These are phyloP conservation scores for Boletus barrowsii DNA, from an alignment of 768 basidiomycete genomes.

Conservation along the genomic window DNA sequence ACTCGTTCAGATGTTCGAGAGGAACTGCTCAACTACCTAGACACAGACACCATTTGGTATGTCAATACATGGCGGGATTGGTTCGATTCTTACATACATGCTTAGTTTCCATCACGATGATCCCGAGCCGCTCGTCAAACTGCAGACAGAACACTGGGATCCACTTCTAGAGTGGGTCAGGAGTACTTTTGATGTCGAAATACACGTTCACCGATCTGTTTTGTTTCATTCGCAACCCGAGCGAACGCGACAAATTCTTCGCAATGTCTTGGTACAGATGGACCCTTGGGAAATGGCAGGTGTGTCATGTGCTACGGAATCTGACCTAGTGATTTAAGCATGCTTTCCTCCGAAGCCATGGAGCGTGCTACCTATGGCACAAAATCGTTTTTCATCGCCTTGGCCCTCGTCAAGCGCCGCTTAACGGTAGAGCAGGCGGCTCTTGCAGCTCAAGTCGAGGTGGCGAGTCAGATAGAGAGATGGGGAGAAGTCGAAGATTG, in stretches of 20 bases:
- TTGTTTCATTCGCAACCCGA: constrained; percentile 66
- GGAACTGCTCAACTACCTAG: constrained; percentile 77
- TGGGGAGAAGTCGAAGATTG: constrained; percentile 99
- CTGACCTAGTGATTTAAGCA: background rate
- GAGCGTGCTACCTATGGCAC: constrained; percentile 87
- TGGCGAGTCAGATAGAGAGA: constrained; percentile 89
- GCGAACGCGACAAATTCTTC: constrained; percentile 62
- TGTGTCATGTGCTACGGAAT: constrained; percentile 35
- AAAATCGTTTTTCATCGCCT: constrained; percentile 86
- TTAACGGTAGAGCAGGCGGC: constrained; percentile 84
- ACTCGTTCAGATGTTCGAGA: constrained; percentile 62
- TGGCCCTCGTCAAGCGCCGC: constrained; percentile 77
- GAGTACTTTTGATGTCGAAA: constrained; percentile 60
- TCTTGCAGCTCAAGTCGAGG: constrained; percentile 85
- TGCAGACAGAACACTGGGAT: constrained; percentile 85
- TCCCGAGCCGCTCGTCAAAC: constrained; percentile 67
- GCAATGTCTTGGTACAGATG: constrained; percentile 54
- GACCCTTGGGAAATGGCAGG: constrained; percentile 90
- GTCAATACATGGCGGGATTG: constrained; percentile 11
- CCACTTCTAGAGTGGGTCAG: constrained; percentile 81
- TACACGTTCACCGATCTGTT: constrained; percentile 70
- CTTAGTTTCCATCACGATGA: constrained; percentile 78
- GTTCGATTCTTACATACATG: background rate
- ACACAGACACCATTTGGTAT: constrained; percentile 93
- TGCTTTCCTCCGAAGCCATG: constrained; percentile 54